phyloP scores from a whole-genome alignment of 805 yeast genomes.

The Torulaspora gathmanii region DNA sequence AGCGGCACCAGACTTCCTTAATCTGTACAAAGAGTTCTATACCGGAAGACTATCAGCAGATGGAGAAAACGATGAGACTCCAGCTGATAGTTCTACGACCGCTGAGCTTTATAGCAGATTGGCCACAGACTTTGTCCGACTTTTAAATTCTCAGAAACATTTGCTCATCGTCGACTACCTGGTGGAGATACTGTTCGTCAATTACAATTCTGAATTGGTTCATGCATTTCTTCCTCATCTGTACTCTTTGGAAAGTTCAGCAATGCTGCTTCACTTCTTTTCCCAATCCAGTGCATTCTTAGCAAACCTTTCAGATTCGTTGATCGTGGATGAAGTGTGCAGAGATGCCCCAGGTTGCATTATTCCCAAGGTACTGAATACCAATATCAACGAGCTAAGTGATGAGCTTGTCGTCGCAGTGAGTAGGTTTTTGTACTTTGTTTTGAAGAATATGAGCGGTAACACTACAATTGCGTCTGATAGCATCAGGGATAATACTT shows the following conservation, averaged over 20 bases:
- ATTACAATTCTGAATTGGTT: constrained; percentile 29
- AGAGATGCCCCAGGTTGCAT: constrained; percentile 25
- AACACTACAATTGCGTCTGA: constrained; percentile 14
- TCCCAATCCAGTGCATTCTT: constrained; percentile 28
- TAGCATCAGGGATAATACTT: constrained; percentile 15
- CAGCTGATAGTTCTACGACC: constrained; percentile 10
- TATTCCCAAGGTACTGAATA: constrained; percentile 24
- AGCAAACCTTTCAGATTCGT: constrained; percentile 26
- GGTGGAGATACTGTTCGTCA: constrained; percentile 29
- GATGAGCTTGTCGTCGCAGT: constrained; percentile 25
- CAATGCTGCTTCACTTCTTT: constrained; percentile 27
- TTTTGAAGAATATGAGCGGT: constrained; percentile 16
- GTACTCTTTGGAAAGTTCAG: constrained; percentile 13
- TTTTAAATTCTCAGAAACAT: constrained; percentile 19
- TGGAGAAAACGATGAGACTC: constrained; percentile 17
- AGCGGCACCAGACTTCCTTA: constrained; percentile 28
- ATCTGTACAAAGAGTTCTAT: constrained; percentile 33
- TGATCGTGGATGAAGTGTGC: constrained; percentile 29
- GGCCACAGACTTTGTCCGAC: constrained; percentile 20
- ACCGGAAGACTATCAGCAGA: constrained; percentile 26
- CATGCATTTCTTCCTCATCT: constrained; percentile 25
- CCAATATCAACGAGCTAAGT: constrained; percentile 10
- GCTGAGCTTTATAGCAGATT: constrained; percentile 9
- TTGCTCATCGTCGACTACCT: constrained; percentile 28
- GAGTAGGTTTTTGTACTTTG: constrained; percentile 27